Base-by-base conservation (phyloP, 345 rosid genomes). In the Eucalyptus pauciflora region DNA sequence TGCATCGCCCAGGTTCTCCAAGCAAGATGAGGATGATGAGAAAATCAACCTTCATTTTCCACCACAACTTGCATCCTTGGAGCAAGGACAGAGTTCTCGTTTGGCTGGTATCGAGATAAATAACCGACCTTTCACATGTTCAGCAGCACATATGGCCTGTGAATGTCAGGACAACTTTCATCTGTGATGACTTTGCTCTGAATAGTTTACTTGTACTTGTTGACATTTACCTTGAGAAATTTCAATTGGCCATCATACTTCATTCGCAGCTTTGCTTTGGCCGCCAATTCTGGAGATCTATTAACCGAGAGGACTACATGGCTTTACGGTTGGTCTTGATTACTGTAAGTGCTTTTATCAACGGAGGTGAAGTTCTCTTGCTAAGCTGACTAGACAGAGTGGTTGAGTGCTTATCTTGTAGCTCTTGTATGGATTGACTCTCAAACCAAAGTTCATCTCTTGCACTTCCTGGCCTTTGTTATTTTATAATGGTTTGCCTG, bases 211-310 rank as follows among this genome's bases (percentile, higher is more conserved):
- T 69, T 69, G 20, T 24, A 69, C 80, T 69, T 11, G 7, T 9
- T 17, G 45, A 69, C 80, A 69, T 69, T 69, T 33, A 69, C 45
- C 81, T 69, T 2, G 13, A 17, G 45, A 69, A 27, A 60, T 87
- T 50, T 60, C 88, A 71, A n/a, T 48, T 6, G 29, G 43, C 16
- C 13, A 11, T 13, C 45, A 27, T 41, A 76, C 48, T 90, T 37
- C 52, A 43, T 87, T 86, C 79, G 91, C 95, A 95, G 96, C 96
- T 95, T 91, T 94, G 96, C 91, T 95, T 95, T 92, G 71, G 91
- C 92, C 96, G 97, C 92, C 97, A 95, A 56, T 93, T 95, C 87
- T 95, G 97, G 96, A 93, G 93, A 90, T 95, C 97, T 29, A 91
- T 95, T 87, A 91, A 86, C 88, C 91, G 50, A 51, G 92, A 92